Base-by-base conservation (phyloP, 805 yeast genomes). In the Candida ponderosae region DNA sequence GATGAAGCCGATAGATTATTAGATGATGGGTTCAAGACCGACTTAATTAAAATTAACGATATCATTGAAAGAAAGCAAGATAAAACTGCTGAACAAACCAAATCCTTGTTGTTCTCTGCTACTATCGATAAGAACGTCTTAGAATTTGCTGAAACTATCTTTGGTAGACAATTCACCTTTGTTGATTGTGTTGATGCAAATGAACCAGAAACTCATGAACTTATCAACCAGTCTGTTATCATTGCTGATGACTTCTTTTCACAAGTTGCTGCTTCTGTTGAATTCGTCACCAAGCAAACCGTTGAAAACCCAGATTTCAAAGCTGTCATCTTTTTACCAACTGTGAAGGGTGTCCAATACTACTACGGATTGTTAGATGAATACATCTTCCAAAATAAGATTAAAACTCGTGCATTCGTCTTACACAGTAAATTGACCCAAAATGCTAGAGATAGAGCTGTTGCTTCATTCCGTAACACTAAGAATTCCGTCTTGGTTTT, bases 1-100 rank as follows among this genome's bases (percentile, higher is more conserved):
- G 97, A 89, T 59, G 97, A 89, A 64, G 96, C 96, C 29, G 97
- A 89, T 62, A 74, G 93, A 49, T 63, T 89, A 36, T 68, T 89
- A 42, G 93, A 82, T 57, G 78, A 76, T 42, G 94, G 95, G 15
- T 89, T 90, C 57, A 78, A 74, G 50, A 74, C 70, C 29, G 81
- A 76, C 43, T 66, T 89, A 41, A 68, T 71, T 39, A 63, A 66
- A 19, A 79, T 88, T 39, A 73, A 81, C 32, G 61, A 62, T 11
- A 56, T 50, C 29, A 60, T 85, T 43, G 69, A 63, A 33, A 43
- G 45, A 9, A 37, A 48, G 43, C 59, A 55, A 19, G 46, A 45
- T 18, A 45, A 45, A 13, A 63, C 63, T 6, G 54, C 58, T 3
- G 44, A 53, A 6, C 57, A 60, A 26, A 68, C 78, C 46, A 84